phyloP scores from a whole-genome alignment of 2,329 filamentous ascomycete species.

The Alternaria sp. region DNA sequence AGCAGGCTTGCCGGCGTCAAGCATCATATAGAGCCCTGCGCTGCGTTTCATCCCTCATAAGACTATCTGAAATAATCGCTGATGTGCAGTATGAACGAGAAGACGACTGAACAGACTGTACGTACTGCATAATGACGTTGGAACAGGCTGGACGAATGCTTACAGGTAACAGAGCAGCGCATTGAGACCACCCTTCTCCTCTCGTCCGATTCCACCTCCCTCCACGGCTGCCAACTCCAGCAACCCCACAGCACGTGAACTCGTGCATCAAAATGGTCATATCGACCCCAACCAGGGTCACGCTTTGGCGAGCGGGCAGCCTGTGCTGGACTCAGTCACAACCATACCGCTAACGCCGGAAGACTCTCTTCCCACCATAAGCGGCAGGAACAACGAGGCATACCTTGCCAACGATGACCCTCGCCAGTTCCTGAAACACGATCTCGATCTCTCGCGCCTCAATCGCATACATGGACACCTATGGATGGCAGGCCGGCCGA shows the following conservation, averaged over 20 bases:
- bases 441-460: slow-evolving; percentile 43
- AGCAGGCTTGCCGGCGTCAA: slow-evolving; percentile 3
- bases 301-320: slow-evolving; percentile 16
- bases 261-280: not conserved
- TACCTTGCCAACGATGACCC: slow-evolving; percentile 40
- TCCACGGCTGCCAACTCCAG: not conserved
- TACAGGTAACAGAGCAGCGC: slow-evolving; percentile 3
- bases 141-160: not conserved
- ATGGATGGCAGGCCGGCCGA: slow-evolving; percentile 50
- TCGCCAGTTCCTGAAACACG: slow-evolving; percentile 35
- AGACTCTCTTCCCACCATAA: slow-evolving; percentile 48
- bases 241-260: slow-evolving; percentile 9
- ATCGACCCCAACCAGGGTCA: not conserved
- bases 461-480: slow-evolving; percentile 47
- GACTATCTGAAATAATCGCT: not conserved
- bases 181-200: slow-evolving; percentile 38
- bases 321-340: slow-evolving; percentile 31
- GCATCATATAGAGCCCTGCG: slow-evolving; percentile 8
- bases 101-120: slow-evolving; percentile 15
- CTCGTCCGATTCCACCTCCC: slow-evolving; percentile 33
- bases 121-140: not conserved
- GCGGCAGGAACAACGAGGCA: slow-evolving; percentile 24
- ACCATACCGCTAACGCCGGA: slow-evolving; percentile 32
- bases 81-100: slow-evolving; percentile 28
- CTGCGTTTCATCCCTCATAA: not conserved